Evolutionary conservation across 2,329 filamentous ascomycete genomes (phyloP), one percentile per base, ranked within the genome.

Genomic region (Mariannaea elegans): DNA sequence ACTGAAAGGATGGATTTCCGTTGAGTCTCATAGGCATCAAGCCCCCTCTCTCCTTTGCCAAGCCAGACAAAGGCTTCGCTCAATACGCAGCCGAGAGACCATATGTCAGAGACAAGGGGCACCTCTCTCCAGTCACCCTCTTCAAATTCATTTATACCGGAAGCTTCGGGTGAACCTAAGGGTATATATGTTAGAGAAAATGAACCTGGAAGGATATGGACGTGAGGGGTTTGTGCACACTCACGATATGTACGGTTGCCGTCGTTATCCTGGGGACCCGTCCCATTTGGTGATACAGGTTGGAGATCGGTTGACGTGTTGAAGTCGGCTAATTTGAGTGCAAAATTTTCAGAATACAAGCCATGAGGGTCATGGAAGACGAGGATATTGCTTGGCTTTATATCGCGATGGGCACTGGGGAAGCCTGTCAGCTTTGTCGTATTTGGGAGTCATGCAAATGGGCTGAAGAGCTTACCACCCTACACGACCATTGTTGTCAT

Each of bases 71-170:
- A n/a, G 14, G 57, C 32, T 19, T 64, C 55, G 16, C 61, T 64
- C 7, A 49, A 29, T 4, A 66, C 58, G 19, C 64, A 66, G 1
- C 63, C 64, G 1, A 66, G 41, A 9, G 64, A 66, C 64, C 64
- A 66, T 2, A 66, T 31, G 18, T 64, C 63, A 1, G 39, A 46
- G 14, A 21, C 27, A 0, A 56, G n/a, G 2, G 39, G 23, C 0
- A 60, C n/a, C 4, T 41, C 36, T 7, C 14, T 57, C 0, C 48
- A 19, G 7, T 56, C 24, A 0, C 10, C 16, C 4, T 59, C 38
- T 21, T 63, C 34, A 6, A 51, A 45, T 1, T 9, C 10, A 2
- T 44, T 39, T 0, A 56, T n/a, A 0, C 61, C 42, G 0, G 50
- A 49, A 4, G 56, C 51, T 29, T 67, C 59, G 4, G 64, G 62